A percentile compares a stretch with the other conserved stretches of the same genome.
Conservation (phyloP, 148 eudicot species). For the Amaranthus cruentus region DNA sequence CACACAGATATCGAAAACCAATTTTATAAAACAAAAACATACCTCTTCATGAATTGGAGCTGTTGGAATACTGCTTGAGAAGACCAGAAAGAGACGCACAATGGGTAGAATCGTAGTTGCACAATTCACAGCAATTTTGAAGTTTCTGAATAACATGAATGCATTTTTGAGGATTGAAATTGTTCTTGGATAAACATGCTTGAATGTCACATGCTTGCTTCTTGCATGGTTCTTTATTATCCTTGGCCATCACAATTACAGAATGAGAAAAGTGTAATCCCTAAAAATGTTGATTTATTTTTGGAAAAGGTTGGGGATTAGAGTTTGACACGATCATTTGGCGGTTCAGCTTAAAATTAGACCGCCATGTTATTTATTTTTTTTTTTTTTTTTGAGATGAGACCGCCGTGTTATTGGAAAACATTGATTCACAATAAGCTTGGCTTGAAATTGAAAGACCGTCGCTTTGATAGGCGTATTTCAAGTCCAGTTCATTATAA, state of each 20-base stretch:
- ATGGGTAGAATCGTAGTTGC: slow-evolving; percentile 69
- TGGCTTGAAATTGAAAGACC: no score
- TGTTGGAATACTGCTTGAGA: slow-evolving; percentile 43
- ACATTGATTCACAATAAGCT: no score
- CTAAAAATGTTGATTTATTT: no score
- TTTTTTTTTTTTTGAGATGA: no score
- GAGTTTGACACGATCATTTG: no score
- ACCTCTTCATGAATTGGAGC: neutral
- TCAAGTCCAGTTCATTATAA: no score
- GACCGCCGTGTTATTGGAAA: no score
- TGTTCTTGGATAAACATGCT: slow-evolving; percentile 82
- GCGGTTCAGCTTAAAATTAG: no score
- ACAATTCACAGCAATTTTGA: slow-evolving; percentile 58
- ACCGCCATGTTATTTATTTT: no score
- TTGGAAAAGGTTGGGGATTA: no score
- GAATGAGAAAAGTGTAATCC: no score
- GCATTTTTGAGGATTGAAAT: slow-evolving; percentile 55
- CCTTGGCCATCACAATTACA: slow-evolving; percentile 42
- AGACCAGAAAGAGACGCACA: slow-evolving; percentile 80
- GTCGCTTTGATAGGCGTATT: no score
- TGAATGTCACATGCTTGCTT: slow-evolving; percentile 87
- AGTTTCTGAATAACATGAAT: slow-evolving; percentile 38
- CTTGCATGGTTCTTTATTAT: slow-evolving; percentile 75
- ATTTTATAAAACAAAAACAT: neutral
- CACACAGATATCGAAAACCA: neutral